phyloP scores from a whole-genome alignment of 2,329 filamentous ascomycete genomes.

The Aspergillus thermomutatus region DNA sequence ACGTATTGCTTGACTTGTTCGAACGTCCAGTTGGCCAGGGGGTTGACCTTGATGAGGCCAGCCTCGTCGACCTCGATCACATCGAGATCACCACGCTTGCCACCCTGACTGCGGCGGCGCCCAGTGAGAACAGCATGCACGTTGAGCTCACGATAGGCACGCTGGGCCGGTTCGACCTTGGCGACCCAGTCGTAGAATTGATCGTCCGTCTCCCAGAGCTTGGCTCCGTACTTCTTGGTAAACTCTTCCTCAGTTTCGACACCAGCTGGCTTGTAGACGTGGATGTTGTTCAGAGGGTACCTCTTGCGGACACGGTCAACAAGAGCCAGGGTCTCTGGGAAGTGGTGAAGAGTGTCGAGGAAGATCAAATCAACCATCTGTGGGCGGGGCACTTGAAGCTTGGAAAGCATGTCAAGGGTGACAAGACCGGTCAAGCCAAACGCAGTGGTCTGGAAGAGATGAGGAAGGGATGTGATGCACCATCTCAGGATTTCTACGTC shows the following conservation, averaged over 20 bases:
- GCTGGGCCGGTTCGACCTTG: slow-evolving; percentile 94
- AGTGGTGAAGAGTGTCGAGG: slow-evolving; percentile 81
- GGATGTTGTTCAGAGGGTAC: slow-evolving; percentile 77
- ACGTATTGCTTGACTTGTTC: slow-evolving; percentile 85
- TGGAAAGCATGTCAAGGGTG: slow-evolving; percentile 68
- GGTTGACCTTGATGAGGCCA: slow-evolving; percentile 95
- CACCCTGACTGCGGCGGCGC: slow-evolving; percentile 85
- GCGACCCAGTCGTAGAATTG: slow-evolving; percentile 95
- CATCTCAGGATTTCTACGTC: slow-evolving; percentile 76
- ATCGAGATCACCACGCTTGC: slow-evolving; percentile 82
- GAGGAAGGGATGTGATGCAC: slow-evolving; percentile 85
- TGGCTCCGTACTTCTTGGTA: slow-evolving; percentile 73
- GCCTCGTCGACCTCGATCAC: slow-evolving; percentile 91
- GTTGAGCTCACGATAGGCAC: slow-evolving; percentile 81
- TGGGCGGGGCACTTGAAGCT: slow-evolving; percentile 46
- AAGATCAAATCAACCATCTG: slow-evolving; percentile 60
- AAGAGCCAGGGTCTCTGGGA: slow-evolving; percentile 70
- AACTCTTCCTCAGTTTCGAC: slow-evolving; percentile 72
- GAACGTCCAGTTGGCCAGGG: slow-evolving; percentile 91
- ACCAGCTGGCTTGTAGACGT: slow-evolving; percentile 84
- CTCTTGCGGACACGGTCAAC: slow-evolving; percentile 69
- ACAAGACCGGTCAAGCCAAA: slow-evolving; percentile 79
- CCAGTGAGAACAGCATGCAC: slow-evolving; percentile 91
- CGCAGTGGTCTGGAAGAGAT: slow-evolving; percentile 81
- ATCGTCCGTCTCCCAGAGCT: slow-evolving; percentile 78